Percentiles rank a stretch among this genome's conserved stretches.
Conservation (phyloP, 176 grass and related monocot genomes). For the Zizania latifolia region DNA sequence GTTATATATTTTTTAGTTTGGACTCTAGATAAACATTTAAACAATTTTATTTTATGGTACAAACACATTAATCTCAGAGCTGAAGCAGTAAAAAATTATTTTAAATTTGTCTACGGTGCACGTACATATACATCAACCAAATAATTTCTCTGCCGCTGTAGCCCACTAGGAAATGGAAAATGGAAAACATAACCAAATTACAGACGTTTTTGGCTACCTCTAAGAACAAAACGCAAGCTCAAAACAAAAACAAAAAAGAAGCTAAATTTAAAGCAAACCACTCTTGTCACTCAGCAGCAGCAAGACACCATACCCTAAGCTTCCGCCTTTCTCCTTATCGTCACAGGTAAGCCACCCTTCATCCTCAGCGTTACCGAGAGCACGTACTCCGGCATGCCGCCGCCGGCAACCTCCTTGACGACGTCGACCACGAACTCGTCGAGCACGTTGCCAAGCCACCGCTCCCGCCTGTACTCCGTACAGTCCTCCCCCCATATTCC, state of each 20-base stretch:
- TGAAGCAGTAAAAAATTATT: too few species aligned
- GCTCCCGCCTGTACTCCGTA: slow-evolving; percentile 28
- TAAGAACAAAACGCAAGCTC: not conserved
- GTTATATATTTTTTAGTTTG: too few species aligned
- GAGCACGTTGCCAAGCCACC: slow-evolving; percentile 32
- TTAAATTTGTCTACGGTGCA: too few species aligned
- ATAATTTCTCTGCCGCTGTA: too few species aligned
- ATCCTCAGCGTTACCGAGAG: not conserved
- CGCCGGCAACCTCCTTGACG: not conserved
- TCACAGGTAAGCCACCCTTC: not conserved
- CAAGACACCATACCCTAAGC: not conserved
- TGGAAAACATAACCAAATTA: not conserved
- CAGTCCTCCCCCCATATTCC: slow-evolving; percentile 42
- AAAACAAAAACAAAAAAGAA: too few species aligned
- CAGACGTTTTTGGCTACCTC: not conserved
- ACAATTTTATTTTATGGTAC: too few species aligned
- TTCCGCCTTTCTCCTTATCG: not conserved
- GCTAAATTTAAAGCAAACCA: too few species aligned
- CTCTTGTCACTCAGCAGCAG: not conserved
- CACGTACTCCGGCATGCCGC: not conserved
- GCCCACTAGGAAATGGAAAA: not conserved
- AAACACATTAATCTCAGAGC: too few species aligned
- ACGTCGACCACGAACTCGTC: not conserved
- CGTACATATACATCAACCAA: too few species aligned
- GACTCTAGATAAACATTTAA: too few species aligned